Conservation (phyloP, 1,284 basidiomycete species). For the Fomitopsis palustris region DNA sequence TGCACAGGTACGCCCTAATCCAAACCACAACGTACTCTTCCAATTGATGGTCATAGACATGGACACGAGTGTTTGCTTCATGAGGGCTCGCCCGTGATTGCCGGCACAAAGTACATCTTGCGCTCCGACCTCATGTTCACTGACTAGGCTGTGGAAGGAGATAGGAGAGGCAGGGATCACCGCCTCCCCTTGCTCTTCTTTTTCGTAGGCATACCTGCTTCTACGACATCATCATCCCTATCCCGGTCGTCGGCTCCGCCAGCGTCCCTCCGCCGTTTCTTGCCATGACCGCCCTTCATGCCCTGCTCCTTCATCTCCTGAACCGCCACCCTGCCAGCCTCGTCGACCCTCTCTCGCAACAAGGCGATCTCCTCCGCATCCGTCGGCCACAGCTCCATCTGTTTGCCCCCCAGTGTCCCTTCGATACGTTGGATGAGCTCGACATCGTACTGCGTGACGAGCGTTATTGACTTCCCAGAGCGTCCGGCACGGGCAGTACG, state of each 20-base stretch:
- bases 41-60: slow-evolving; percentile 42
- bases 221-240: slow-evolving; percentile 82
- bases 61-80: slow-evolving; percentile 76
- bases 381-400: slow-evolving; percentile 88
- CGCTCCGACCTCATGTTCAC: slow-evolving; percentile 76
- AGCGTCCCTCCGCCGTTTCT: slow-evolving; percentile 50
- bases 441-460: slow-evolving; percentile 98
- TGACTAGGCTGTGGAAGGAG: slow-evolving; percentile 22
- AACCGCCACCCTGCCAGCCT: slow-evolving; percentile 83
- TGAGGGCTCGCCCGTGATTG: slow-evolving; percentile 66
- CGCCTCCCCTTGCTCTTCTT: slow-evolving; percentile 30
- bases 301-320: slow-evolving; percentile 74
- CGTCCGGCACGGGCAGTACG: slow-evolving; percentile 96
- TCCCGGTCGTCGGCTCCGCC: slow-evolving; percentile 70
- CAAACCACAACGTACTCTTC: not conserved
- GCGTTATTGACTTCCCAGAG: slow-evolving; percentile 91
- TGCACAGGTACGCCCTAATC: slow-evolving; percentile 55
- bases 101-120: slow-evolving; percentile 75
- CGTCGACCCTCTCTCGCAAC: slow-evolving; percentile 85
- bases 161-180: slow-evolving; percentile 2
- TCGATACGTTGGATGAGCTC: slow-evolving; percentile 96
- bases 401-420: slow-evolving; percentile 79
- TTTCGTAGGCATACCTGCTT: slow-evolving; percentile 72
- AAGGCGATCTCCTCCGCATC: slow-evolving; percentile 91
- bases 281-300: slow-evolving; percentile 46